Base-by-base conservation (phyloP, 805 yeast species). In the Zygotorulaspora chibaensis region DNA sequence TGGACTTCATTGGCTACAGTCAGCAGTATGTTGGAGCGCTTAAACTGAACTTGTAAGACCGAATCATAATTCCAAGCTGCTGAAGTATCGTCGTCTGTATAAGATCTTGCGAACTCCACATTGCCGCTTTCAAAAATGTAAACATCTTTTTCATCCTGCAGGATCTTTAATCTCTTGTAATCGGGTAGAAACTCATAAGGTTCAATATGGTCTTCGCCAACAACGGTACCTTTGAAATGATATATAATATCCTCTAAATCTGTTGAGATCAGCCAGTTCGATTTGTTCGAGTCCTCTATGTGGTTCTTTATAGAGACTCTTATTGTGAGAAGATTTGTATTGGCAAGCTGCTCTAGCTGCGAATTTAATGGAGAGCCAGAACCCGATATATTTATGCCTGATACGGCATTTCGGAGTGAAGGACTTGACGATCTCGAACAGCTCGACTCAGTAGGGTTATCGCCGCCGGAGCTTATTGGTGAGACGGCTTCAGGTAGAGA, bases 161-260 rank as follows among this genome's bases (percentile, higher is more conserved):
- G 50, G 16, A 53, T 36, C 13, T 49, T 37, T 11, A 56, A 37
- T 40, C 69, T 50, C 27, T 53, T 46, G 3, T 12, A 9, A 51
- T 63, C 65, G 2, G 54, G 41, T 11, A 59, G 46, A 46, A 55
- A 62, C 42, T 65, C 65, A 49, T 60, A 65, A 17, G 54, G 48
- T 46, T 65, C 69, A 38, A 62, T 56, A 17, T 52, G 44, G 12
- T 54, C 48, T 25, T 59, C 55, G 31, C 53, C 54, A 11, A 59
- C 51, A 3, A 54, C 35, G 15, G 28, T 35, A n/a, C 63, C 65
- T 35, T 53, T 56, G 34, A 50, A 40, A 10, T 42, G 45, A 27
- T 51, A 53, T 9, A 42, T 33, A 8, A 50, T 31, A 13, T 48
- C 45, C 20, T 55, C 49, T 10, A 54, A 27, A 23, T 40, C 46